Evolutionary conservation across 257 asterid genomes (phyloP).

Genomic region (Solanum chaucha): DNA sequence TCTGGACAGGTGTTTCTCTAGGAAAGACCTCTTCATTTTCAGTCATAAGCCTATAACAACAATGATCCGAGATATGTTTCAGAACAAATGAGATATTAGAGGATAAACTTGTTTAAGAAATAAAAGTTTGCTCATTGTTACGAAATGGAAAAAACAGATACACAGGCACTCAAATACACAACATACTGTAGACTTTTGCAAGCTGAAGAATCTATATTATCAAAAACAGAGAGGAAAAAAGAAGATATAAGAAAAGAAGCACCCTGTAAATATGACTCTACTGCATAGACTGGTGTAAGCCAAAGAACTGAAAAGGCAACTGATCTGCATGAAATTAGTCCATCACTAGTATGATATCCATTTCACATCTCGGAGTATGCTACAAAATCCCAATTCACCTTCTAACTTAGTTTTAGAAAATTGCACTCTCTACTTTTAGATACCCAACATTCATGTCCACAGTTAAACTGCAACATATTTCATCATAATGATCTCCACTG

Average conservation of each 20-base stretch:
- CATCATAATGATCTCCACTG: neutral
- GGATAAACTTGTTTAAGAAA: neutral
- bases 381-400: neutral
- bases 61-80: neutral
- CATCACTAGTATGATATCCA: neutral
- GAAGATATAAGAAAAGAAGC: neutral
- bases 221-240: neutral
- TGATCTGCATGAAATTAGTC: neutral
- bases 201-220: neutral
- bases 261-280: neutral
- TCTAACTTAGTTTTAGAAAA: neutral
- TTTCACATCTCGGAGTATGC: neutral
- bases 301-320: neutral
- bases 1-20: slow-evolving; percentile 7
- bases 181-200: neutral
- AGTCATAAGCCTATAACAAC: slow-evolving; percentile 20
- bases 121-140: neutral
- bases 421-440: neutral
- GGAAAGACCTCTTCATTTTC: slow-evolving; percentile 14
- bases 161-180: neutral
- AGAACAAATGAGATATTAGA: slow-evolving; percentile 1
- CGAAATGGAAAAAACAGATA: neutral
- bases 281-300: neutral
- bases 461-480: neutral
- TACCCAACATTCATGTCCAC: neutral